phyloP scores from a whole-genome alignment of 2,329 filamentous ascomycete genomes.

The Xylaria polymorpha region DNA sequence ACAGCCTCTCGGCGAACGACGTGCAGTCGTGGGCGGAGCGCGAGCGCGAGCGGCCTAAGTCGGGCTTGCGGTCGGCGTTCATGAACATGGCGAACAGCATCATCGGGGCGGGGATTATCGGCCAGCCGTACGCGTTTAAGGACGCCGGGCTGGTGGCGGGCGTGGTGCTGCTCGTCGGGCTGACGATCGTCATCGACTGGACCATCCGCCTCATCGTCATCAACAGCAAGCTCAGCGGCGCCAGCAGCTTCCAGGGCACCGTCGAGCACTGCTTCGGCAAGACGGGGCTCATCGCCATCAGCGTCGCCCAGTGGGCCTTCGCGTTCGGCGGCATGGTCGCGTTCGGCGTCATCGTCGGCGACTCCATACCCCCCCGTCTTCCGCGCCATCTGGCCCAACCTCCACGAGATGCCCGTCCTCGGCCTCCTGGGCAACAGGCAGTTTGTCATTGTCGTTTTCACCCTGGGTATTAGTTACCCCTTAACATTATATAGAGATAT shows the following conservation, averaged over 20 bases:
- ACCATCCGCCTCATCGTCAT: slow-evolving; percentile 97
- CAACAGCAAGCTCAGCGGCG: slow-evolving; percentile 95
- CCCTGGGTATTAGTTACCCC: slow-evolving; percentile 87
- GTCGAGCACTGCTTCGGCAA: slow-evolving; percentile 95
- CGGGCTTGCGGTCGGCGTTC: slow-evolving; percentile 86
- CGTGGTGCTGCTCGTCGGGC: slow-evolving; percentile 76
- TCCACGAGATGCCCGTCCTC: slow-evolving; percentile 78
- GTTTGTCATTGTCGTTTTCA: slow-evolving; percentile 88
- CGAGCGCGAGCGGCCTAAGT: slow-evolving; percentile 78
- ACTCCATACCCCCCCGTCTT: slow-evolving; percentile 93
- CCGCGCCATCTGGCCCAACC: slow-evolving; percentile 80
- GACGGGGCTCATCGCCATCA: slow-evolving; percentile 87
- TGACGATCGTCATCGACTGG: slow-evolving; percentile 94
- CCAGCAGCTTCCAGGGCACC: slow-evolving; percentile 93
- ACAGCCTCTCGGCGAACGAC: slow-evolving; percentile 60
- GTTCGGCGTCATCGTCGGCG: slow-evolving; percentile 96
- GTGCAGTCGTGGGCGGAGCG: slow-evolving; percentile 63
- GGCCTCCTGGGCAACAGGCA: slow-evolving; percentile 84
- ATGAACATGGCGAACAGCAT: slow-evolving; percentile 99
- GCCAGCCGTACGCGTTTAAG: slow-evolving; percentile 94
- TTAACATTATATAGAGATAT: slow-evolving; percentile 96
- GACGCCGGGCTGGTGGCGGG: slow-evolving; percentile 90
- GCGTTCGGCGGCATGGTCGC: slow-evolving; percentile 99
- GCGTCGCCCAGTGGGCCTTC: slow-evolving; percentile 94
- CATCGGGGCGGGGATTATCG: slow-evolving; percentile 80